phyloP scores from a whole-genome alignment of 352 stramenopile genomes.

The Pythium aristosporum region DNA sequence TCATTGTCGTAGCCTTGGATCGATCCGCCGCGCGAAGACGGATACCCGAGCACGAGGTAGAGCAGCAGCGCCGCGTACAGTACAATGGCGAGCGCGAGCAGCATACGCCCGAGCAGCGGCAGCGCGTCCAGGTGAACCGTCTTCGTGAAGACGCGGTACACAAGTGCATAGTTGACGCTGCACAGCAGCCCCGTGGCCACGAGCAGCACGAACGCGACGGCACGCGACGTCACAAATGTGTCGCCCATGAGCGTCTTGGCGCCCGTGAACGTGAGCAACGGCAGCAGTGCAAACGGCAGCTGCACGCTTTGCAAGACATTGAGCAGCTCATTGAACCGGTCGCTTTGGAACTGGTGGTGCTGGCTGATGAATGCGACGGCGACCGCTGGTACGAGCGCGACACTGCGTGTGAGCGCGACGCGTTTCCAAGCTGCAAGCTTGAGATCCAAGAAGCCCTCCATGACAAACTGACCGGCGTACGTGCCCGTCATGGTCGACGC shows the following conservation, averaged over 20 bases:
- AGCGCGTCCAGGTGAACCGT: slow-evolving; percentile 32
- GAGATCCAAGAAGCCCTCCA: slow-evolving; percentile 95
- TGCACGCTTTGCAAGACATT: slow-evolving; percentile 93
- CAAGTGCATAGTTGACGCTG: slow-evolving; percentile 61
- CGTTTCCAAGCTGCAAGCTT: slow-evolving; percentile 85
- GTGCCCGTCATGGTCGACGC: slow-evolving; percentile 96
- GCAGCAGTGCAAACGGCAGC: slow-evolving; percentile 90
- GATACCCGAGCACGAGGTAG: slow-evolving; percentile 60
- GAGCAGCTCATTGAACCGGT: slow-evolving; percentile 88
- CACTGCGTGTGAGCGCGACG: slow-evolving; percentile 83
- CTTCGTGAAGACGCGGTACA: slow-evolving; percentile 49
- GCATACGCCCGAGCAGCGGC: slow-evolving; percentile 19
- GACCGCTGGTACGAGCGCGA: slow-evolving; percentile 90
- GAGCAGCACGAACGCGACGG: slow-evolving; percentile 36
- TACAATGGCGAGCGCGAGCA: slow-evolving; percentile 21
- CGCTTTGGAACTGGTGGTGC: slow-evolving; percentile 70
- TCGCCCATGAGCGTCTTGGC: slow-evolving; percentile 62
- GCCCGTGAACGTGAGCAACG: slow-evolving; percentile 75
- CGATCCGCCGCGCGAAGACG: slow-evolving; percentile 18
- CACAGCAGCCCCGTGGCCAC: slow-evolving; percentile 49
- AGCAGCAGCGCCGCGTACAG: slow-evolving; percentile 49
- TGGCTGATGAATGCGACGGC: slow-evolving; percentile 86
- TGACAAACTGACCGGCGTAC: slow-evolving; percentile 96
- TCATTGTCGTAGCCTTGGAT: slow-evolving; percentile 23
- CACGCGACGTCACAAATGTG: slow-evolving; percentile 40